These are phyloP conservation scores for Hyaloscypha bicolor DNA, from an alignment of 495 filamentous ascomycete genomes.

Conservation along the genomic window DNA sequence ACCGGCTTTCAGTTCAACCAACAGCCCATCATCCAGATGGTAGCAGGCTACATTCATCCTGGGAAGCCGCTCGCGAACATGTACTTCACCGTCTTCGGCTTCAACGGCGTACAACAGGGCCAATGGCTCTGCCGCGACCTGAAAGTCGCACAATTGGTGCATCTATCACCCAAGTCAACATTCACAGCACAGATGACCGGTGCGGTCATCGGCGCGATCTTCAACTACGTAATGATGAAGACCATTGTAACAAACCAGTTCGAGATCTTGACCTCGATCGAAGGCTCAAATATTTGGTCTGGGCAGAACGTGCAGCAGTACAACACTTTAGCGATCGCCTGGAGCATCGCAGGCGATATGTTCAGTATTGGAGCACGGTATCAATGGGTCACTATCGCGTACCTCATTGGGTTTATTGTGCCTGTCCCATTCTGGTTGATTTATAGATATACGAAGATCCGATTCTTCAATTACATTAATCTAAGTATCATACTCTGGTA, in stretches of 20 bases:
- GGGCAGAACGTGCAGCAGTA: conserved; percentile 45
- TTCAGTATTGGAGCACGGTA: conserved; percentile 40
- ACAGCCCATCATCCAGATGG: conserved; percentile 35
- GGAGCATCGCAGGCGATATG: conserved; percentile 45
- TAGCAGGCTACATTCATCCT: conserved; percentile 44
- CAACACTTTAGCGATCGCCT: conserved; percentile 42
- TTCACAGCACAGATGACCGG: conserved; percentile 49
- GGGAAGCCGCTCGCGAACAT: conserved; percentile 43
- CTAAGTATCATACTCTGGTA: too few species aligned
- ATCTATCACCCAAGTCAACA: conserved; percentile 42
- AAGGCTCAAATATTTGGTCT: conserved; percentile 50
- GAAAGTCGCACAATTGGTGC: conserved; percentile 39
- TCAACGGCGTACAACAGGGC: conserved; percentile 44
- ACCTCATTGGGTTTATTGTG: conserved; percentile 38
- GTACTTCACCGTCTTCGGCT: conserved; percentile 31
- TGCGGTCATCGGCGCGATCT: conserved; percentile 44
- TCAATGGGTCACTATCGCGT: conserved; percentile 41
- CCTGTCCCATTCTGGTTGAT: conserved; percentile 38
- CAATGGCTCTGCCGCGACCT: conserved; percentile 37
- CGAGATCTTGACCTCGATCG: conserved; percentile 39
- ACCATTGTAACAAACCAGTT: conserved; percentile 41
- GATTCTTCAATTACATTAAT: conserved; percentile 29
- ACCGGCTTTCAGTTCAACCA: conserved; percentile 24
- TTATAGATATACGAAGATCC: conserved; percentile 20
- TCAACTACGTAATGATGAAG: conserved; percentile 52